Percentiles rank a stretch among this genome's conserved stretches.
phyloP scores from a whole-genome alignment of 129 eudicot genomes.

The Flaveria trinervia region DNA sequence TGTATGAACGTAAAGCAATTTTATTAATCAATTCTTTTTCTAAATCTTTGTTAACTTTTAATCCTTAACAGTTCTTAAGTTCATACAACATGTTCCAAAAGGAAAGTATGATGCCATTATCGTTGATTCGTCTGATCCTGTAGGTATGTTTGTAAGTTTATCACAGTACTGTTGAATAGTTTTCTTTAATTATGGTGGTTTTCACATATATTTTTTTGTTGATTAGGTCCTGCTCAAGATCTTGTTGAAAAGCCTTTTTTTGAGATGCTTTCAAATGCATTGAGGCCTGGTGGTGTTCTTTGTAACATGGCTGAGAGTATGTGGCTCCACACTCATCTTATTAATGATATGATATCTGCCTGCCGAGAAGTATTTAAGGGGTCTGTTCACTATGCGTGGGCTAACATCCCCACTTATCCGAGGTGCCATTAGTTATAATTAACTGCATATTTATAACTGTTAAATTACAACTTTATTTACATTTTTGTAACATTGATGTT shows the following conservation, averaged over 20 bases:
- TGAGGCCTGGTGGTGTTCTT: constrained; percentile 93
- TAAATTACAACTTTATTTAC: not conserved
- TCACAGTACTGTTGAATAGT: not conserved
- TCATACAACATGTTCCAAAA: constrained; percentile 52
- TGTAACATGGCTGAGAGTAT: constrained; percentile 98
- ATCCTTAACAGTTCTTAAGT: constrained; percentile 64
- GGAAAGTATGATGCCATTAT: constrained; percentile 89
- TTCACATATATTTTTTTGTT: not conserved
- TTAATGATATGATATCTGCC: constrained; percentile 76
- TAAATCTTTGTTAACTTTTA: not conserved
- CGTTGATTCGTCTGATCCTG: constrained; percentile 96
- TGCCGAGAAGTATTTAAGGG: constrained; percentile 83
- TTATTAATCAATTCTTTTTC: not conserved
- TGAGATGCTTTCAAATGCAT: constrained; percentile 73
- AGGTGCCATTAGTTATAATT: constrained; percentile 45
- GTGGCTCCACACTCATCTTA: constrained; percentile 99
- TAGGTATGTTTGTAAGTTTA: constrained; percentile 57
- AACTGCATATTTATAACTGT: not conserved
- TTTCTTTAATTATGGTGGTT: not conserved
- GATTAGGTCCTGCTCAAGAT: constrained; percentile 90
- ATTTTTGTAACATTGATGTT: not conserved
- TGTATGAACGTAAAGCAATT: not conserved
- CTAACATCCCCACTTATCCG: constrained; percentile 95
- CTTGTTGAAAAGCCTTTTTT: constrained; percentile 93
- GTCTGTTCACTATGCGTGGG: constrained; percentile 95